Evolutionary conservation across 768 basidiomycete genomes (phyloP).

Genomic region (Plicaturopsis crispa): DNA sequence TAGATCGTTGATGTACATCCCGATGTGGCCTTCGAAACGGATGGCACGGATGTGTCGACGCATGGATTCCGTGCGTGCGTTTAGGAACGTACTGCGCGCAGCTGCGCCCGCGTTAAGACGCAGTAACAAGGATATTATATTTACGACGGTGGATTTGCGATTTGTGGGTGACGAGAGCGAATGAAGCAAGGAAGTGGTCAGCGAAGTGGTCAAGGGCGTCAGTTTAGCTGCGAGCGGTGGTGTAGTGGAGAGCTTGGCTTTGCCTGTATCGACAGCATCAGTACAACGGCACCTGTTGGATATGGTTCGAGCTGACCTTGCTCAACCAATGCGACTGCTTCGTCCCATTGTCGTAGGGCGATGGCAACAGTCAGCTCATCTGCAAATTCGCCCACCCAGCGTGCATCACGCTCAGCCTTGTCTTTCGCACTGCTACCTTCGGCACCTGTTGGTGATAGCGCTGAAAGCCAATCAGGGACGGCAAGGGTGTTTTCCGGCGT

Average conservation of each 20-base stretch:
- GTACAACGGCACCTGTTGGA: background rate
- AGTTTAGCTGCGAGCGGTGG: constrained; percentile 55
- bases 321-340: constrained; percentile 79
- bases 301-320: constrained; percentile 43
- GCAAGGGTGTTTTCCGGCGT: constrained; percentile 6
- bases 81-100: constrained; percentile 78
- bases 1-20: constrained; percentile 79
- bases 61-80: constrained; percentile 70
- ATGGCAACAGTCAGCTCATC: constrained; percentile 91
- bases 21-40: constrained; percentile 82
- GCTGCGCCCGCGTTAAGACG: constrained; percentile 71
- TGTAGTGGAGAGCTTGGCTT: constrained; percentile 48
- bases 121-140: constrained; percentile 63
- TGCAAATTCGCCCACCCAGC: constrained; percentile 87
- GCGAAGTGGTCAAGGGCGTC: constrained; percentile 52
- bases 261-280: constrained; percentile 30
- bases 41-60: constrained; percentile 78
- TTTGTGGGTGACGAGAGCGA: constrained; percentile 71
- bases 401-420: constrained; percentile 71
- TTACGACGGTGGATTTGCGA: constrained; percentile 68
- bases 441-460: constrained; percentile 53
- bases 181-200: constrained; percentile 63
- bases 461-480: constrained; percentile 75
- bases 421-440: constrained; percentile 53
- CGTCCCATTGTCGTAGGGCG: constrained; percentile 81